Base-by-base conservation (phyloP, 345 rosid genomes). In the Reutealis trisperma region DNA sequence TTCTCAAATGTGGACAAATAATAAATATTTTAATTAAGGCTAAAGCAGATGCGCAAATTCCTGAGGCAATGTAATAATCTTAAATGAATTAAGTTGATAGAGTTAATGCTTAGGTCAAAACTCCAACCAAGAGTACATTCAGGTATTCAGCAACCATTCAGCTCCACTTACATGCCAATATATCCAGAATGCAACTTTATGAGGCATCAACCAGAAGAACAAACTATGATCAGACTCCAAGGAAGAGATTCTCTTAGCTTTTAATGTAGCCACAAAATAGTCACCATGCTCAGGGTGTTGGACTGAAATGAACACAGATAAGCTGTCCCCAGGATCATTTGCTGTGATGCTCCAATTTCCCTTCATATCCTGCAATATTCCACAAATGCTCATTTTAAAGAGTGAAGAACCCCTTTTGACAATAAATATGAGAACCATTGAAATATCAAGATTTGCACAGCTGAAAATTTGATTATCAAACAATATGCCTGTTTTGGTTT, bases 191-290 rank as follows among this genome's bases (percentile, higher is more conserved):
- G 93, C 98, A 85, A 95, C 97, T 75, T 92, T 93, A 63, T 93
- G 99, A 80, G 99, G 99, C 97, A 95, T 91, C 86, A 93, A 83
- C 98, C 97, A 95, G 89, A 95, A 95, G 92, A 86, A 93, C 32
- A 83, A 52, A n/a, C 80, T 88, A 12, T 89, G 88, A 81, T 93
- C 85, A 10, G 74, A 83, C 30, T 73, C 84, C 13, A 14, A 70
- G 3, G 76, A 69, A 34, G 88, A 57, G 51, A 88, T 68, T 87
- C 83, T 84, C 81, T 88, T 90, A 25, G 90, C 93, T 71, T 82
- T 88, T 75, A 95, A 68, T 16, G 90, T 87, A 22, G 99, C 99
- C 6, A 86, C 78, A 85, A 95, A 95, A 81, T 84, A 90, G 85
- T 89, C 86, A 61, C 96, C 99, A 18, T 81, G 93, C 71, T 88